These are phyloP conservation scores for Coprinopsis marcescibilis DNA, from an alignment of 768 basidiomycete species.

Conservation along the genomic window DNA sequence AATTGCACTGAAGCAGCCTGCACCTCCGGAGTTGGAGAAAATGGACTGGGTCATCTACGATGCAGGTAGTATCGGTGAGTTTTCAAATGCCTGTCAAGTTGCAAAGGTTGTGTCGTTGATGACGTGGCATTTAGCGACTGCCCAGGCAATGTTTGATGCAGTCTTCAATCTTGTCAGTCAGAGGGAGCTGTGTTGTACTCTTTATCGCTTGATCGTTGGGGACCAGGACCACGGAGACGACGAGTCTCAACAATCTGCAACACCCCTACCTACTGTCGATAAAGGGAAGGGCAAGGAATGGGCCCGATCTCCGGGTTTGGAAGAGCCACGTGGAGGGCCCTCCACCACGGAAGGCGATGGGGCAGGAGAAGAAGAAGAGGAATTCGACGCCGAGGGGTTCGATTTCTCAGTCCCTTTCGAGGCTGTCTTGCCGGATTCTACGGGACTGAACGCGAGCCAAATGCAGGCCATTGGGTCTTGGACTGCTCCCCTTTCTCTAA, in stretches of 20 bases:
- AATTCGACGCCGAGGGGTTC: conserved; percentile 1
- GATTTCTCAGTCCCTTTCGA: neutral
- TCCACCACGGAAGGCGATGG: no score
- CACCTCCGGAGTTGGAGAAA: conserved; percentile 51
- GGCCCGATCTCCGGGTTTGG: no score
- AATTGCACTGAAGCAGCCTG: conserved; percentile 48
- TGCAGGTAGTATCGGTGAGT: conserved; percentile 53
- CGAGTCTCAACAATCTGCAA: no score
- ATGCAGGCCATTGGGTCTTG: conserved; percentile 41
- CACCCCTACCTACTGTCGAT: no score
- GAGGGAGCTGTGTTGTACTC: conserved; percentile 39
- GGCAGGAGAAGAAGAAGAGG: conserved; percentile 8
- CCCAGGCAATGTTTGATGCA: conserved; percentile 63
- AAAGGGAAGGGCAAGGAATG: no score
- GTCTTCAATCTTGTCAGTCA: conserved; percentile 41
- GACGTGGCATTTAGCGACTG: conserved; percentile 38
- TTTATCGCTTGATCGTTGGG: conserved; percentile 44
- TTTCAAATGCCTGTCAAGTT: neutral
- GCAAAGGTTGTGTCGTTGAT: neutral
- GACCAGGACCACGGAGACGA: conserved; percentile 9
- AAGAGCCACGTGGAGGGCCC: no score
- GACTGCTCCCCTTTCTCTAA: conserved; percentile 42
- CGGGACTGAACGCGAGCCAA: conserved; percentile 50
- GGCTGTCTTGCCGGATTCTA: conserved; percentile 11
- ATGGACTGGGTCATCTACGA: conserved; percentile 66